Percentiles rank a stretch among this genome's conserved stretches.
Conservation (phyloP, 2,329 filamentous ascomycete genomes). For the Ascochyta fabae region DNA sequence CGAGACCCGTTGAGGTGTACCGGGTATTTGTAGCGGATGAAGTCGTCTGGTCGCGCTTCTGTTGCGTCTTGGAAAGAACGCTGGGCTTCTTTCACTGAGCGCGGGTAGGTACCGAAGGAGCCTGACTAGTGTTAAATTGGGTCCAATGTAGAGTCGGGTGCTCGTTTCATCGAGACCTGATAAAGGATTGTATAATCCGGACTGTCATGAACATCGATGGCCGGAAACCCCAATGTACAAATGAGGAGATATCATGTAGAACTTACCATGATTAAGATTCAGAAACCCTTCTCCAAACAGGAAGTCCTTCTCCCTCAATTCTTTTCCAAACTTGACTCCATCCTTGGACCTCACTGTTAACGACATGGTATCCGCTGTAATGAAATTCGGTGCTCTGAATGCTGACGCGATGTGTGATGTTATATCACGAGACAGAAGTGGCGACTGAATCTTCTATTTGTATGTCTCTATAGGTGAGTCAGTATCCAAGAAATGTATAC, state of each 20-base stretch:
- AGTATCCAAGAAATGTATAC: not conserved
- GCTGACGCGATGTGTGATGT: not conserved
- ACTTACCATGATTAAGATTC: constrained; percentile 79
- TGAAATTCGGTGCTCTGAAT: not conserved
- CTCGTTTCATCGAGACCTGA: not conserved
- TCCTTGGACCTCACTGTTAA: constrained; percentile 27
- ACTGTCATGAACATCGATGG: too few species aligned
- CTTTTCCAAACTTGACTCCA: constrained; percentile 56
- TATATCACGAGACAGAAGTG: not conserved
- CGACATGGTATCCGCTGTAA: not conserved
- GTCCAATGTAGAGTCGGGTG: not conserved
- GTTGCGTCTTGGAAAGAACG: constrained; percentile 69
- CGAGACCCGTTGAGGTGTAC: constrained; percentile 69
- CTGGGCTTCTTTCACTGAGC: constrained; percentile 63
- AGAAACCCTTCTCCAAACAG: constrained; percentile 70
- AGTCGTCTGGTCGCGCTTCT: constrained; percentile 75
- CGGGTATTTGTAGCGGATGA: constrained; percentile 73
- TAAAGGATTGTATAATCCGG: not conserved
- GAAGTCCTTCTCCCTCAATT: constrained; percentile 67
- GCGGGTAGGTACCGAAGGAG: constrained; percentile 81
- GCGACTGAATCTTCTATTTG: not conserved
- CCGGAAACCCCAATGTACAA: too few species aligned
- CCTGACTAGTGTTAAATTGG: constrained; percentile 50
- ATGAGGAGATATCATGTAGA: not conserved
- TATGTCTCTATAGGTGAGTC: constrained; percentile 1